Conservation (phyloP, 331 rosid genomes). For the Rosa hybrid region DNA sequence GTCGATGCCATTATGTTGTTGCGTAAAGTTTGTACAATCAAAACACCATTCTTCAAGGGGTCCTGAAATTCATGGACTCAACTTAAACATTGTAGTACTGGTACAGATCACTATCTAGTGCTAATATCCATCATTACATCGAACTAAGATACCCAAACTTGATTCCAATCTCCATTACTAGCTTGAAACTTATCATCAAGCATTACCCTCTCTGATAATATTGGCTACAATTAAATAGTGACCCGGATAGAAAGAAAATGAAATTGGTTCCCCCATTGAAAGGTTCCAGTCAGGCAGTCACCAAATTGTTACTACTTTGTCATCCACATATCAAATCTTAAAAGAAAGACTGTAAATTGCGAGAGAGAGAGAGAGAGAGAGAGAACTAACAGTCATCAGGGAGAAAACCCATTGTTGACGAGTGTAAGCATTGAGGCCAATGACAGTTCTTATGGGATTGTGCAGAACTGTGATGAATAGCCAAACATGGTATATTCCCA, state of each 20-base stretch:
- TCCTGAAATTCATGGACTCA: constrained; percentile 60
- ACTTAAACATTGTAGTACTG: constrained; percentile 10
- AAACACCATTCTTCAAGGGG: constrained; percentile 75
- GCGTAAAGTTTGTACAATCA: constrained; percentile 74
- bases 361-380: constrained; percentile 5
- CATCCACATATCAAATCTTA: background rate
- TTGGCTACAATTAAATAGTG: background rate
- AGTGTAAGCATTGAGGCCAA: constrained; percentile 71
- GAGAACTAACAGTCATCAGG: constrained; percentile 66
- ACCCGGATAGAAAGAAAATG: background rate
- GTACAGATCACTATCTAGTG: background rate
- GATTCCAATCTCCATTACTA: background rate
- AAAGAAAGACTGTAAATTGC: background rate
- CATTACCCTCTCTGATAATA: background rate
- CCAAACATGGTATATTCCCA: constrained; percentile 68
- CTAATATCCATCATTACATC: background rate
- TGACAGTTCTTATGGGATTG: constrained; percentile 63
- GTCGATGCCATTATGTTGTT: constrained; percentile 90
- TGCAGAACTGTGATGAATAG: constrained; percentile 49
- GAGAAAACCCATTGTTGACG: constrained; percentile 77
- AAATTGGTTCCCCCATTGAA: background rate
- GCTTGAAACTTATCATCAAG: background rate
- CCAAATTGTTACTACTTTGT: background rate
- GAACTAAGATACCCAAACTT: background rate
- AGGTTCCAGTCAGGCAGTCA: background rate